These are phyloP conservation scores for Tetracladium marchalianum DNA, from an alignment of 495 filamentous ascomycete species.

Conservation along the genomic window DNA sequence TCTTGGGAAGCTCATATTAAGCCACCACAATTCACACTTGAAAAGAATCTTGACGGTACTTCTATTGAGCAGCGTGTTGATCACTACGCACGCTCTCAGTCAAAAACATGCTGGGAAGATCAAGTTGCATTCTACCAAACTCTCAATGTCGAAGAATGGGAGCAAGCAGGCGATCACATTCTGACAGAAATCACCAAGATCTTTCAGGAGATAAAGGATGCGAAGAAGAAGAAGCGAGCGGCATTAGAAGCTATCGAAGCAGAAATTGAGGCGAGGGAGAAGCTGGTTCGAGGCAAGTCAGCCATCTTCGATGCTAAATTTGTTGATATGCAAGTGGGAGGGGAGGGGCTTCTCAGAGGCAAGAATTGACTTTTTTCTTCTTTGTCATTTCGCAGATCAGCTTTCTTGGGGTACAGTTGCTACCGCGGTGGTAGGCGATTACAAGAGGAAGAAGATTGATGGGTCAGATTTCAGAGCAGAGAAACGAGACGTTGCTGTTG, in stretches of 20 bases:
- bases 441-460: neutral
- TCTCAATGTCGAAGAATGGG: conserved; percentile 65
- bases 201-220: conserved; percentile 50
- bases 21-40: conserved; percentile 18
- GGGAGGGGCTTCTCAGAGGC: conserved; percentile 22
- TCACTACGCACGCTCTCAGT: conserved; percentile 21
- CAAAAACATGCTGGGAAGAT: neutral
- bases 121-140: conserved; percentile 54
- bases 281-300: conserved; percentile 43
- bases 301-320: conserved; percentile 43
- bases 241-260: conserved; percentile 58
- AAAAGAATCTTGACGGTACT: neutral
- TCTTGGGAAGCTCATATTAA: conserved; percentile 39
- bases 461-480: neutral
- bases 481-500: neutral
- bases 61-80: conserved; percentile 32
- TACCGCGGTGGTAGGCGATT: neutral
- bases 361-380: conserved; percentile 5
- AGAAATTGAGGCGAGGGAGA: conserved; percentile 44
- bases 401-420: neutral
- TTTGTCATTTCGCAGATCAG: neutral
- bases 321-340: conserved; percentile 43
- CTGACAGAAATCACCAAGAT: conserved; percentile 56
- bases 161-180: conserved; percentile 73
- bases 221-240: conserved; percentile 54